A percentile compares a stretch with the other conserved stretches of the same genome.
These are phyloP conservation scores for Claviceps spartinae DNA, from an alignment of 2,329 filamentous ascomycete species.

Conservation along the genomic window DNA sequence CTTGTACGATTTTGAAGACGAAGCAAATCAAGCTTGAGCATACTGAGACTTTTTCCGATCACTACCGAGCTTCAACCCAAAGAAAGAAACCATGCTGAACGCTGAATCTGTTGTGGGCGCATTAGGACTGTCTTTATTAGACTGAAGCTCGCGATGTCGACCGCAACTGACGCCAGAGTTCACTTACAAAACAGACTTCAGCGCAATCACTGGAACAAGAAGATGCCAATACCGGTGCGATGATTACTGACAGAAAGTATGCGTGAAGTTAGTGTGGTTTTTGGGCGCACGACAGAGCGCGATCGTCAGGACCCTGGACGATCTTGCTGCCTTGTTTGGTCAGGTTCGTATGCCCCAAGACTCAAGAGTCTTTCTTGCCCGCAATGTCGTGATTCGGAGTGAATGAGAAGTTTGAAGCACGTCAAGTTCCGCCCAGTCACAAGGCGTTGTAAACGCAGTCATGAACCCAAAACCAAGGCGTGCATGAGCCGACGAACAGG, in stretches of 20 bases:
- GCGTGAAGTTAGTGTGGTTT: neutral
- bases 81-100: slow-evolving; percentile 42
- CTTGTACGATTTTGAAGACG: neutral
- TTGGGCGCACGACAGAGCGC: neutral
- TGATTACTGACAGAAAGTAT: neutral
- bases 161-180: neutral
- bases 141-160: neutral
- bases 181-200: neutral
- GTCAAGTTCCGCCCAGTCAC: neutral
- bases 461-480: neutral
- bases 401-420: neutral
- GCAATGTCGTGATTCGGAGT: neutral
- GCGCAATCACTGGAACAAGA: neutral
- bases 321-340: neutral
- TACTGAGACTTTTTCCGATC: slow-evolving; percentile 44
- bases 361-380: no score
- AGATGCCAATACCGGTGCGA: neutral
- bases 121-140: neutral
- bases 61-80: slow-evolving; percentile 41
- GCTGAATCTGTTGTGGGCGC: neutral
- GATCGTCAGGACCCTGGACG: neutral
- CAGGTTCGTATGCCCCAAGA: neutral
- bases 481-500: neutral
- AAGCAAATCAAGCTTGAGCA: slow-evolving; percentile 6
- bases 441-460: neutral